phyloP scores from a whole-genome alignment of 768 basidiomycete species.

The Neoboletus brunneissimus region DNA sequence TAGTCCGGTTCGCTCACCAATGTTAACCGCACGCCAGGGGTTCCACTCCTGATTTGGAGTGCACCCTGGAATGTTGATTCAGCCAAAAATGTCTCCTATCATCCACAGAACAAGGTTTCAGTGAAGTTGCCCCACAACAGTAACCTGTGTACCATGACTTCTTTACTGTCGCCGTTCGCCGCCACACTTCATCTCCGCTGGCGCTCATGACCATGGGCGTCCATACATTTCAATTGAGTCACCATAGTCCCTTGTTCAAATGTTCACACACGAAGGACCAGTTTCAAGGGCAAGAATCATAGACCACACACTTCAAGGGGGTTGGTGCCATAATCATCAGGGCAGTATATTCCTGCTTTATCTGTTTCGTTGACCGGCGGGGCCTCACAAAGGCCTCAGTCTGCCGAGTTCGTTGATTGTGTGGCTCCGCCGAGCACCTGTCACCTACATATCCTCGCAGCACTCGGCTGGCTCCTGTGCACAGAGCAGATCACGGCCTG shows the following conservation, averaged over 20 bases:
- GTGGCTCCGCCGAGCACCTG: not conserved
- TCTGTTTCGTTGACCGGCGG: not conserved
- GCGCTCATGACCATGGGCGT: not conserved
- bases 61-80: too few relatives aligned
- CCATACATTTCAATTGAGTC: not conserved
- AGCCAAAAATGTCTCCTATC: too few relatives aligned
- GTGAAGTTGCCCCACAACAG: too few relatives aligned
- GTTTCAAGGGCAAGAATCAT: not conserved
- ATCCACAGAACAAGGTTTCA: too few relatives aligned
- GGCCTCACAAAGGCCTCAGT: not conserved
- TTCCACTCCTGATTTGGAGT: too few relatives aligned
- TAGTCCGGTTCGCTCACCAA: too few relatives aligned
- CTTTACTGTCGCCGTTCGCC: not conserved
- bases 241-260: not conserved
- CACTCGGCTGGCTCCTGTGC: too few relatives aligned
- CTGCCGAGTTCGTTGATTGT: not conserved
- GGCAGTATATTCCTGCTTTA: not conserved
- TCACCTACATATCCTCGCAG: too few relatives aligned
- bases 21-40: too few relatives aligned
- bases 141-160: too few relatives aligned
- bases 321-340: not conserved
- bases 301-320: too few relatives aligned
- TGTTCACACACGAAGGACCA: not conserved
- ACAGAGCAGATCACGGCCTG: not conserved
- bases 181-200: not conserved